Evolutionary conservation across 192 early-diverging fungal species (phyloP), one percentile per base, ranked within the genome.

Genomic region (Coemansia sp.): DNA sequence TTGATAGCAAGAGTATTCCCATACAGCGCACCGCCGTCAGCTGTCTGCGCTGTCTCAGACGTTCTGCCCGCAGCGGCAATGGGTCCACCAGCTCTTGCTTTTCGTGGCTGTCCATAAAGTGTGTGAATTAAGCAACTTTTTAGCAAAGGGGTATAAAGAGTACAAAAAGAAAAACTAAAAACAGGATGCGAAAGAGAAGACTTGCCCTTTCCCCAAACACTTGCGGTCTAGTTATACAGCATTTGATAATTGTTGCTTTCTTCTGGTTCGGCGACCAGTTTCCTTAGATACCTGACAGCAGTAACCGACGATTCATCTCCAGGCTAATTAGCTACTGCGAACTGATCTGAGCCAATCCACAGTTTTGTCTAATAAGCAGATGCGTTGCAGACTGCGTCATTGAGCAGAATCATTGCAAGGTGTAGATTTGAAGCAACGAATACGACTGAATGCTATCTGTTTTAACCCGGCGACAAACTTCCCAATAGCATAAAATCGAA

Each of bases 1-100:
- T 65, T 40, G 57, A n/a, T 22, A 74, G 62, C 44, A 74, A 52
- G 28, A 74, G 23, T 44, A 74, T 50, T 5, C 72, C 66, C 2
- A 69, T 17, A 0, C 50, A 34, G 23, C 66, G 66, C 12, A 65
- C 66, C 4, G 62, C 17, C 28, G 17, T 5, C 46, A 74, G 21
- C 37, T 61, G 56, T 19, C 57, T 12, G 31, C 31, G 28, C 55
- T 5, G 8, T 15, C 31, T 2, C 14, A 5, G 31, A 11, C 31
- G 55, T 23, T n/a, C 40, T 44, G 40, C 14, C 19, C 31, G 4
- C n/a, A 37, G 31, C 4, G 55, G 2, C 31, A 26, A 17, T 20
- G 36, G 14, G 6, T 57, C 31, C 20, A 57, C 55, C 14, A 57
- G 36, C 36, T 11, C 55, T 15, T 57, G 23, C 55, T 57, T 57